Conservation (phyloP, 495 filamentous ascomycete species). For the Aspergillus homomorphus region DNA sequence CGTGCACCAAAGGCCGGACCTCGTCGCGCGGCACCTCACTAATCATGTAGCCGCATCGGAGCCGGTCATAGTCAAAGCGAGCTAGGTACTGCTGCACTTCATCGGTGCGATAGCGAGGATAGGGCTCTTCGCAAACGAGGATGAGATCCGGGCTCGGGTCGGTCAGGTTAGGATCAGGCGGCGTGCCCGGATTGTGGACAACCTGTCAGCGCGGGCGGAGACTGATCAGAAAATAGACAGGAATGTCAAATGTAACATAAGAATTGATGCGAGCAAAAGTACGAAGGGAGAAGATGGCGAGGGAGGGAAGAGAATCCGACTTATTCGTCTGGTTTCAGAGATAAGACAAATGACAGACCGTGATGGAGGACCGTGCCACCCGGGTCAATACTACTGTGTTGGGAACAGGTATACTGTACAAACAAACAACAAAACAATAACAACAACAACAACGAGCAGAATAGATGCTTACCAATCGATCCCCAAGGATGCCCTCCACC, state of each 20-base stretch:
- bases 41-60: slow-evolving; percentile 13
- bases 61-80: slow-evolving; percentile 8
- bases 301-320: too few species aligned
- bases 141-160: slow-evolving; percentile 10
- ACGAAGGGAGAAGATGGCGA: too few species aligned
- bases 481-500: background rate
- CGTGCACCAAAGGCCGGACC: slow-evolving; percentile 5
- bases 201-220: slow-evolving; percentile 5
- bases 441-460: background rate
- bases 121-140: slow-evolving; percentile 18
- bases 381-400: background rate
- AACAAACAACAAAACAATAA: too few species aligned
- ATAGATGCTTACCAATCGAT: slow-evolving; percentile 12
- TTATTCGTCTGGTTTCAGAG: slow-evolving; percentile 2
- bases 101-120: slow-evolving; percentile 10
- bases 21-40: slow-evolving; percentile 11
- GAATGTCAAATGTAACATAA: too few species aligned
- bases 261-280: too few species aligned
- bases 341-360: background rate
- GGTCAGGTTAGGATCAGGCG: slow-evolving; percentile 9
- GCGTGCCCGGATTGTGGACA: slow-evolving; percentile 20
- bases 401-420: background rate
- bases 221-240: background rate
- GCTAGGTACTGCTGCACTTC: slow-evolving; percentile 16
- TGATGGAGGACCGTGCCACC: background rate